Evolutionary conservation across 805 yeast species (phyloP).

Genomic region (Lipomyces sp.): DNA sequence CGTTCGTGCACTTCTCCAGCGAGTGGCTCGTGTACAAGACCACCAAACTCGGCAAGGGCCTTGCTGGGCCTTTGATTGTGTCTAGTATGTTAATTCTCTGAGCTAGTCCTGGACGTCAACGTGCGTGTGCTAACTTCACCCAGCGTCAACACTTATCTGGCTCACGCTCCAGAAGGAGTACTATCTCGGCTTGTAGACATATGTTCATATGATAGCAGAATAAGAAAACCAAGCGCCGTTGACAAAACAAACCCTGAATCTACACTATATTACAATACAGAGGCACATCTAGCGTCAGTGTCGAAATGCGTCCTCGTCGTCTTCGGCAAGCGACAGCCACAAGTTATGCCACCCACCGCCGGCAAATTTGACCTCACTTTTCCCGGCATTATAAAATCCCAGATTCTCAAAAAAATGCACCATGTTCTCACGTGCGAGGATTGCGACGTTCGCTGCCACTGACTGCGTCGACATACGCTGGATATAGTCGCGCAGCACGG

Average conservation of each 20-base stretch:
- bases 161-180: constrained; percentile 66
- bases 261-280: no score
- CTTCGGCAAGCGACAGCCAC: constrained; percentile 30
- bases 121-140: no score
- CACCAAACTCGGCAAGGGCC: constrained; percentile 80
- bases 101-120: not conserved
- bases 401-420: constrained; percentile 75
- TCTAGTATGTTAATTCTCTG: constrained; percentile 21
- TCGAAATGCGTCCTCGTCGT: constrained; percentile 38
- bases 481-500: constrained; percentile 80
- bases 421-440: constrained; percentile 63
- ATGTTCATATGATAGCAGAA: not conserved
- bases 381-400: constrained; percentile 71
- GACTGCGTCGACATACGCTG: constrained; percentile 86
- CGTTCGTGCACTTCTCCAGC: constrained; percentile 73
- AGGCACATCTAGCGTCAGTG: no score
- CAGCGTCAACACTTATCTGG: constrained; percentile 66
- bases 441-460: constrained; percentile 69
- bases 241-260: constrained; percentile 6
- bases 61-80: constrained; percentile 84
- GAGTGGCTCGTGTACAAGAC: constrained; percentile 82
- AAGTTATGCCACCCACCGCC: constrained; percentile 64
- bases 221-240: not conserved
- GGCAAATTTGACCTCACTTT: constrained; percentile 56
- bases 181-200: constrained; percentile 41